A percentile compares a stretch with the other conserved stretches of the same genome.
Evolutionary conservation across 768 basidiomycete species (phyloP).

Genomic region (Boletus rufocinnamomeus): DNA sequence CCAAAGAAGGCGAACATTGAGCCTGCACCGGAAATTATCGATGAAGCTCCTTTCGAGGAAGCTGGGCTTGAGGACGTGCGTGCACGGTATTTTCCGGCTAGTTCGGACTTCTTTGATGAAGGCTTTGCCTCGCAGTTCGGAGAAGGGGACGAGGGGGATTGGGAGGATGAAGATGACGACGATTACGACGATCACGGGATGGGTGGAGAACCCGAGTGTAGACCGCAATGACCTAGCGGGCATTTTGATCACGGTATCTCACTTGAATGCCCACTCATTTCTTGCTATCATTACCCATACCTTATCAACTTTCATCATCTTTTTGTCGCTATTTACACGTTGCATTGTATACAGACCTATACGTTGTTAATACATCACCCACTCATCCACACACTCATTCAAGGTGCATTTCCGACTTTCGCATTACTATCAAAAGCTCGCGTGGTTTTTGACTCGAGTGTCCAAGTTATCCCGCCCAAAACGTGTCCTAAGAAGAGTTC

Average conservation of each 20-base stretch:
- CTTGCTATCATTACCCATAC: constrained; percentile 18
- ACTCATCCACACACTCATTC: constrained; percentile 9
- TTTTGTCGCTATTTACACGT: constrained; percentile 30
- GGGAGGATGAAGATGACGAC: constrained; percentile 72
- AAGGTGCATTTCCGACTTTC: constrained; percentile 53
- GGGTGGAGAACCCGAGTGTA: constrained; percentile 58
- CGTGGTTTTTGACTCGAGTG: constrained; percentile 69
- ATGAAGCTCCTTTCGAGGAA: constrained; percentile 72
- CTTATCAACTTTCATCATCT: constrained; percentile 15
- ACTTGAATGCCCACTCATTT: constrained; percentile 13
- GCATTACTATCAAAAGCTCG: constrained; percentile 61
- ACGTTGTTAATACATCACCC: constrained; percentile 24
- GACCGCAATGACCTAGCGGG: constrained; percentile 49
- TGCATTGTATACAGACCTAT: constrained; percentile 31
- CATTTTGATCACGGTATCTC: constrained; percentile 11
- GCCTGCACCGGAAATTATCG: constrained; percentile 69
- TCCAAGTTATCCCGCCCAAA: constrained; percentile 74
- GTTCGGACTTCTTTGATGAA: constrained; percentile 75
- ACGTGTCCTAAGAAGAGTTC: constrained; percentile 71
- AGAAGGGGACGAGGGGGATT: constrained; percentile 66
- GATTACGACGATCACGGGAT: constrained; percentile 45
- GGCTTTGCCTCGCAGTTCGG: constrained; percentile 71
- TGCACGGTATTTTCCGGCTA: constrained; percentile 74
- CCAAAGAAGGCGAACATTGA: constrained; percentile 75
- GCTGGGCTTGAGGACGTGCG: constrained; percentile 82